Evolutionary conservation across 2,329 filamentous ascomycete genomes (phyloP), one percentile per base, ranked within the genome.

Genomic region (Fusarium chaquense): DNA sequence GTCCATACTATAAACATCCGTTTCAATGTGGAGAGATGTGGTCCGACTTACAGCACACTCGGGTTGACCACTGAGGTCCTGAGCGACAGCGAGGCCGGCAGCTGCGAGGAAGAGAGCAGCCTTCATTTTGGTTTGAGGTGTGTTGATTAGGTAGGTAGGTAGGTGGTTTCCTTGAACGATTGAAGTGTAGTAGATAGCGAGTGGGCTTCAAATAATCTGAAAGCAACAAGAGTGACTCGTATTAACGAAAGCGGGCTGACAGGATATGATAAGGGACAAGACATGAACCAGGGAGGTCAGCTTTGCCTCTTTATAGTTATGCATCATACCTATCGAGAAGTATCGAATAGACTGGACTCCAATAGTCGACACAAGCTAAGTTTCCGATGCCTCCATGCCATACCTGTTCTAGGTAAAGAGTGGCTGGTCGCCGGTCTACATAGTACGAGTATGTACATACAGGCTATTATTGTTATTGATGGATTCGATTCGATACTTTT

Each of bases 41-140:
- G 41, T 43, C n/a, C 15, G 11, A 78, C 81, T 66, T 80, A 84
- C 82, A 70, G 81, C 80, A 69, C 82, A 84, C 7, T 71, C 20
- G 47, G 81, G 79, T 58, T 79, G 67, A 38, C 75, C 78, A 28
- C 64, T 41, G 51, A 82, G 75, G 69, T 79, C 68, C 73, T 83
- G 81, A 33, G 81, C 81, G 51, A 77, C 76, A 43, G 76, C 80
- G 38, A 82, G 64, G 74, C 80, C 76, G 50, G 75, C 77, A 40
- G 73, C 69, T 60, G 76, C 78, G 52, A 80, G 64, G 55, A 80
- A 62, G 59, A 79, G 65, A 41, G 76, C 53, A 69, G 75, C 69
- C 81, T 83, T 84, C 82, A 84, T 84, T 22, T 71, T 82, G 77
- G 66, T 26, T 50, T 18, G 15, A 46, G 45, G 32, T 47, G 9